phyloP scores from a whole-genome alignment of 1,139 yeast genomes.

The Yamadazyma atmosphaerica region DNA sequence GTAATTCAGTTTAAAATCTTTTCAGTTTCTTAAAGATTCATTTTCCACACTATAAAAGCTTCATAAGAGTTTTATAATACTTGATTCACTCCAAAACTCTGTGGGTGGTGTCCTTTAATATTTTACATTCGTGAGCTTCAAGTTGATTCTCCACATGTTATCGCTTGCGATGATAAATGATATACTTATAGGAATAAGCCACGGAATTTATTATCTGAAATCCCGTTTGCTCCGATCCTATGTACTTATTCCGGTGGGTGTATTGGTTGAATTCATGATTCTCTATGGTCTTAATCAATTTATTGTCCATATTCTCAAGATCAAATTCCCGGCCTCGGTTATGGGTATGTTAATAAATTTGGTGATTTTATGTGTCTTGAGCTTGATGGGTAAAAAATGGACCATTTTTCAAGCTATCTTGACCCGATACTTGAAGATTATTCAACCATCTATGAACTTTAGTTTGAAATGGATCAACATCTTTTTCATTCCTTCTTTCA shows the following conservation, averaged over 20 bases:
- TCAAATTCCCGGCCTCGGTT: slow-evolving; percentile 73
- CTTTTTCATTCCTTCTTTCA: slow-evolving; percentile 76
- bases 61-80: too few relatives aligned
- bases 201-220: slow-evolving; percentile 18
- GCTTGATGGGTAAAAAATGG: slow-evolving; percentile 18
- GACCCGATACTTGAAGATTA: slow-evolving; percentile 42
- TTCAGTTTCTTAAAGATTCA: too few relatives aligned
- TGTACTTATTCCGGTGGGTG: slow-evolving; percentile 37
- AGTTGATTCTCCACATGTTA: too few relatives aligned
- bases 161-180: slow-evolving; percentile 4
- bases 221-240: slow-evolving; percentile 35
- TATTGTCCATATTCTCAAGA: slow-evolving; percentile 47
- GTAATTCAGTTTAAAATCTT: too few relatives aligned
- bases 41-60: too few relatives aligned
- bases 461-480: slow-evolving; percentile 75
- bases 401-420: slow-evolving; percentile 22
- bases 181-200: slow-evolving; percentile 12
- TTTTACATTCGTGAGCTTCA: too few relatives aligned
- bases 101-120: too few relatives aligned
- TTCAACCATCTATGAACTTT: slow-evolving; percentile 69
- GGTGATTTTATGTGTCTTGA: slow-evolving; percentile 42
- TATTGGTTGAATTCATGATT: slow-evolving; percentile 33
- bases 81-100: too few relatives aligned
- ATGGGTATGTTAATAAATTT: slow-evolving; percentile 70
- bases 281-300: slow-evolving; percentile 66